A percentile compares a stretch with the other conserved stretches of the same genome.
Evolutionary conservation across 169 alveolate species (phyloP).

Genomic region (Fabrea salina): DNA sequence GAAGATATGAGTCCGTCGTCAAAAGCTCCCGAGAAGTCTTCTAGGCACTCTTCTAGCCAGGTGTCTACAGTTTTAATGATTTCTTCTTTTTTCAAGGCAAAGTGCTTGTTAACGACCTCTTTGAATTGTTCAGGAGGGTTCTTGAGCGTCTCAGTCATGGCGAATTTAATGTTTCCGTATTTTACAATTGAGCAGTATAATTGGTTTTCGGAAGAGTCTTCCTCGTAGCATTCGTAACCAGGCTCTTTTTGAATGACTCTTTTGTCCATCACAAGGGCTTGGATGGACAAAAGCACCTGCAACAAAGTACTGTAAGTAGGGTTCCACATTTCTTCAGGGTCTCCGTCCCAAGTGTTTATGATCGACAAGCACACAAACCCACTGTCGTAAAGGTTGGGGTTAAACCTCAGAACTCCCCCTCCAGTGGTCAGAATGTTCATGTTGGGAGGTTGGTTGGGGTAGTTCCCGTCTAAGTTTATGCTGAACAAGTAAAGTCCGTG

Average conservation of each 20-base stretch:
- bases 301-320: constrained; percentile 65
- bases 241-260: constrained; percentile 73
- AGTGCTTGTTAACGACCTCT: constrained; percentile 74
- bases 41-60: constrained; percentile 77
- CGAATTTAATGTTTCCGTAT: constrained; percentile 74
- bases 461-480: constrained; percentile 59
- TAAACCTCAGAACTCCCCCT: constrained; percentile 60
- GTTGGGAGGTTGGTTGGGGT: constrained; percentile 74
- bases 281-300: constrained; percentile 66
- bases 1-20: too few species aligned
- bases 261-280: constrained; percentile 68
- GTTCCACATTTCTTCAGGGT: constrained; percentile 70
- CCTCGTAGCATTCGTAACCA: constrained; percentile 61
- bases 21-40: too few species aligned
- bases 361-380: constrained; percentile 73
- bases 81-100: constrained; percentile 74
- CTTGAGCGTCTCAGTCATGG: constrained; percentile 77
- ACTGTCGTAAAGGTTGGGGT: constrained; percentile 74
- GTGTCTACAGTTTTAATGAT: constrained; percentile 66
- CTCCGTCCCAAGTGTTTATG: constrained; percentile 79
- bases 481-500: constrained; percentile 76
- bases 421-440: constrained; percentile 68
- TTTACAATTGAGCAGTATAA: constrained; percentile 78
- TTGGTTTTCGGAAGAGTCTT: constrained; percentile 57
- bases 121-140: constrained; percentile 80